A percentile compares a stretch with the other conserved stretches of the same genome.
phyloP scores from a whole-genome alignment of 331 rosid species.

The Spiraea crenata region DNA sequence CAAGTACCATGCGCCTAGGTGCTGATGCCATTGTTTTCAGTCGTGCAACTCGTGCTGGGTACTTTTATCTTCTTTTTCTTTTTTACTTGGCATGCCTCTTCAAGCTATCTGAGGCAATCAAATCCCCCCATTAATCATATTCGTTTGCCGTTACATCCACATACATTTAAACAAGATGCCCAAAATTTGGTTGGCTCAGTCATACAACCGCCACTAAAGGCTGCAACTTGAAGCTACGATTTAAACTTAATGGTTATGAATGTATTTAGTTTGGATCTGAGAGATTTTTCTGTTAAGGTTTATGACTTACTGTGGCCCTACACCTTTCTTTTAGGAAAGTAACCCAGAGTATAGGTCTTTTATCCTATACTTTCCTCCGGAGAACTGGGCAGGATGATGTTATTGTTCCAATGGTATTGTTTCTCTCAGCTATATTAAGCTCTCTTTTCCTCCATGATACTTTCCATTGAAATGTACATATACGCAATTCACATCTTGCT shows the following conservation, averaged over 20 bases:
- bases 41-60: slow-evolving; percentile 62
- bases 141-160: background rate
- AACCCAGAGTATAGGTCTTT: slow-evolving; percentile 88
- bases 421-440: slow-evolving; percentile 24
- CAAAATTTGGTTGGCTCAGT: background rate
- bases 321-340: slow-evolving; percentile 46
- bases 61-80: slow-evolving; percentile 24
- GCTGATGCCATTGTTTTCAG: slow-evolving; percentile 91
- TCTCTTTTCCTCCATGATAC: background rate
- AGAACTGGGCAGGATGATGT: slow-evolving; percentile 91
- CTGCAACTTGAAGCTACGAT: background rate
- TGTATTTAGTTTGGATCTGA: background rate
- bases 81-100: slow-evolving; percentile 7
- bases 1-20: slow-evolving; percentile 95
- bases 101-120: background rate
- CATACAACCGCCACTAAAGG: background rate
- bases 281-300: background rate
- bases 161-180: background rate
- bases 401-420: slow-evolving; percentile 84
- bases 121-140: background rate
- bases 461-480: slow-evolving; percentile 5
- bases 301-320: slow-evolving; percentile 19
- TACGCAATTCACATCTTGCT: slow-evolving; percentile 22
- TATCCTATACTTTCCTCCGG: slow-evolving; percentile 87
- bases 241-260: background rate